These are phyloP conservation scores for Colletotrichum cuscutae DNA, from an alignment of 2,329 filamentous ascomycete species.

Conservation along the genomic window DNA sequence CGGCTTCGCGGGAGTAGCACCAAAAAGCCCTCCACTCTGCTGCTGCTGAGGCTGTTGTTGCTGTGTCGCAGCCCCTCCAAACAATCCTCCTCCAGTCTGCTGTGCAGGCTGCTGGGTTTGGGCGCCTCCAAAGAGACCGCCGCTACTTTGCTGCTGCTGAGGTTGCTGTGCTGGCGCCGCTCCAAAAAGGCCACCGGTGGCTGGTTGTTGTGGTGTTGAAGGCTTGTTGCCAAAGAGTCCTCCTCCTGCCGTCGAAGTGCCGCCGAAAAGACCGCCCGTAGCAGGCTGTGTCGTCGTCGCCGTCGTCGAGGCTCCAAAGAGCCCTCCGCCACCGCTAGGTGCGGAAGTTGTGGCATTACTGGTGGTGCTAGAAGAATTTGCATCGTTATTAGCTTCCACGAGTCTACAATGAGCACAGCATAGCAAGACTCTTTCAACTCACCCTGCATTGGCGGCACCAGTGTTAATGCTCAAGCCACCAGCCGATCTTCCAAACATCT, in stretches of 20 bases:
- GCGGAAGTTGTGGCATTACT: conserved; percentile 19
- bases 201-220: conserved; percentile 36
- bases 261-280: conserved; percentile 49
- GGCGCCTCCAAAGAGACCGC: conserved; percentile 21
- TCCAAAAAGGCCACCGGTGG: conserved; percentile 49
- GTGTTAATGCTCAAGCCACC: conserved; percentile 73
- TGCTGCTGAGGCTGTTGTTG: conserved; percentile 38
- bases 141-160: conserved; percentile 41
- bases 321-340: conserved; percentile 26
- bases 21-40: conserved; percentile 50
- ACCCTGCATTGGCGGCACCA: conserved; percentile 68
- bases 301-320: conserved; percentile 22
- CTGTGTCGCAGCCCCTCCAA: conserved; percentile 28
- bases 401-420: not conserved
- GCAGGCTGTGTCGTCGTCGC: conserved; percentile 42
- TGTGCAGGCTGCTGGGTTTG: conserved; percentile 35
- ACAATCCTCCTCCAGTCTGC: conserved; percentile 28
- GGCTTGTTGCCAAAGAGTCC: conserved; percentile 28
- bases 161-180: conserved; percentile 35
- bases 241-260: conserved; percentile 41
- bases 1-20: conserved; percentile 38
- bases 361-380: not conserved
- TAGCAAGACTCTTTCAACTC: conserved; percentile 39
- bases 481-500: conserved; percentile 40
- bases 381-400: not conserved